Evolutionary conservation across 192 early-diverging fungal genomes (phyloP), one percentile per base, ranked within the genome.

Genomic region (Lunasporangiospora selenospora): DNA sequence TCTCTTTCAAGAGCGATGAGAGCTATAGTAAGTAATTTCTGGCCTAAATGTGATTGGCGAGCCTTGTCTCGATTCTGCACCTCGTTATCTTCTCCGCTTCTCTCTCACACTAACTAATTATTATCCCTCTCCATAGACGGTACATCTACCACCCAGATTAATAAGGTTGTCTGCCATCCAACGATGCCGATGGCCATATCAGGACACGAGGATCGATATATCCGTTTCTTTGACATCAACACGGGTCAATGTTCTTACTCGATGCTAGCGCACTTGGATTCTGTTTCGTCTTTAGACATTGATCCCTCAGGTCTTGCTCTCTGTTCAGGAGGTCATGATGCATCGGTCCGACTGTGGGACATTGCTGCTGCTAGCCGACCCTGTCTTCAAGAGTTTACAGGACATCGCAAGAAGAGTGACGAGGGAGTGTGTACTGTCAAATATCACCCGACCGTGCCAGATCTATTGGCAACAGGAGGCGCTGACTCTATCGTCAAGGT

Each of bases 321-420:
- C 4, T 73, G 69, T 19, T 73, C 69, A 4, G 69, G 69, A 6
- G 69, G 91, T 2, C 92, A 94, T 65, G 90, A 94, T 67, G 82
- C 80, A 37, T 90, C 90, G 4, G 78, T 93, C 18, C 85, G 89
- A 33, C 80, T 91, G 53, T 94, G 91, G 90, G 91, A 93, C 55
- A 77, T 94, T 27, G 64, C 69, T 10, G 67, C 78, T 4, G 51
- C 69, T 3, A 83, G 77, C 11, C 76, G 82, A 27, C 56, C 76
- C 15, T 91, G 89, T 54, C 53, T 90, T n/a, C 91, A 94, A 75
- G 91, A 93, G 61, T 87, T 90, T 58, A 77, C 80, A 29, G 77
- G 85, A 0, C 90, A 92, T 55, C 77, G 90, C 11, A 75, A 80
- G 40, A 92, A 92, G 75, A 81, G 84, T 36, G 89, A 90, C 54